Base-by-base conservation (phyloP, 2,329 filamentous ascomycete genomes). In the Calonectria leucothoes region DNA sequence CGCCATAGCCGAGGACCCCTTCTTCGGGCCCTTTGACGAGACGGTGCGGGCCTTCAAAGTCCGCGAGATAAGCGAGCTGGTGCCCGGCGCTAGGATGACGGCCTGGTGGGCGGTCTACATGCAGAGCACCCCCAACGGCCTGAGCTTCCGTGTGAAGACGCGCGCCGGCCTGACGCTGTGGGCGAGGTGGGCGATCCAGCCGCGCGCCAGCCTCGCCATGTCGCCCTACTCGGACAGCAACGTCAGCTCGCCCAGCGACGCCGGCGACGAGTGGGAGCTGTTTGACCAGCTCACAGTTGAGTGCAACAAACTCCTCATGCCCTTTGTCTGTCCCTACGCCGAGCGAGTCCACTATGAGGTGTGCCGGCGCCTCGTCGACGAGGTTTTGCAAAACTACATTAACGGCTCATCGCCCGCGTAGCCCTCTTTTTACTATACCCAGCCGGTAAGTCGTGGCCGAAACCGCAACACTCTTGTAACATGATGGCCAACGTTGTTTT, bases 1-100 rank as follows among this genome's bases (percentile, higher is more conserved):
- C 15, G 80, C 81, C 66, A 78, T 85, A 52, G 81, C 82, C 69
- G 78, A 80, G 73, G 86, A 87, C 76, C 76, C 82, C 61, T 86
- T 85, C 77, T 87, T 87, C 78, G 73, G 79, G 70, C 82, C 84
- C 70, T 61, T 37, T 23, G 82, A 82, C 73, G 77, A 82, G 31
- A 77, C 81, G 66, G 81, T 87, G 74, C 75, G 81, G 27, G 77
- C 74, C 35, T 82, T 78, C 48, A 74, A 74, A 17, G 75, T 83
- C 66, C 52, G 39, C 15, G 66, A 59, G 33, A 29, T 59, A 61
- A 61, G 33, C 55, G 55, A 61, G 25, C 55, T 61, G 33, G 55
- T 61, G 33, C 55, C 55, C n/a, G 55, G 55, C 23, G 55, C 55
- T 14, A 35, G 55, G 14, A 61, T 61, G 55, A 61, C 55, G 33